Conservation (phyloP, 192 early-diverging fungal species). For the Piromyces sp. region DNA sequence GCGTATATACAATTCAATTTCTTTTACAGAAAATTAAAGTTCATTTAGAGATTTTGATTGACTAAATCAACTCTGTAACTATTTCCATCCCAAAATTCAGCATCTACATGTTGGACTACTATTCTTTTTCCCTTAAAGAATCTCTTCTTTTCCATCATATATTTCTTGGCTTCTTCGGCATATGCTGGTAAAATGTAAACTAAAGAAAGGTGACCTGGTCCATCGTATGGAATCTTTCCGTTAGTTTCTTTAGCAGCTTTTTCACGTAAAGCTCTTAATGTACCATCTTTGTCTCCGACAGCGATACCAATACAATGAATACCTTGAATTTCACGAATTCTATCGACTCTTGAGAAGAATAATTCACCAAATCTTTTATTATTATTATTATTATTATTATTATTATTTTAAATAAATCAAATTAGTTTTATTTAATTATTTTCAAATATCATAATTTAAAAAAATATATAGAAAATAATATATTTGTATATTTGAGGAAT, state of each 20-base stretch:
- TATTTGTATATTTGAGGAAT: too few species aligned
- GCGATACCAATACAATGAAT: not conserved
- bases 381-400: not conserved
- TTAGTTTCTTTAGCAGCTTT: not conserved
- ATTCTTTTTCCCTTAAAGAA: not conserved
- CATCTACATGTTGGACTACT: not conserved
- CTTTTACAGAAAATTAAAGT: not conserved
- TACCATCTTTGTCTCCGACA: not conserved
- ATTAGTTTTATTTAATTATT: too few species aligned
- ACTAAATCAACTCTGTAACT: not conserved
- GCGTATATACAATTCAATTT: not conserved
- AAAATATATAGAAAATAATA: too few species aligned
- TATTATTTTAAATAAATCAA: too few species aligned
- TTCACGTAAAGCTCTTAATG: not conserved
- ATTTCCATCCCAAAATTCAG: not conserved
- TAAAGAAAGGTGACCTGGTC: not conserved
- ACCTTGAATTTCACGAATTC: not conserved
- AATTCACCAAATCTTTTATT: not conserved
- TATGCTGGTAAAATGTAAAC: not conserved
- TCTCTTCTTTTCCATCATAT: not conserved
- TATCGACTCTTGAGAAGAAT: not conserved
- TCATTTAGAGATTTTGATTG: not conserved
- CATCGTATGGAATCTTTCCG: not conserved
- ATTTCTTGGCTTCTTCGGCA: not conserved
- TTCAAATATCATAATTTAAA: too few species aligned